Evolutionary conservation across 108 stramenopile species (phyloP), one percentile per base, ranked within the genome.

Genomic region (Cyclotella kingstonii): DNA sequence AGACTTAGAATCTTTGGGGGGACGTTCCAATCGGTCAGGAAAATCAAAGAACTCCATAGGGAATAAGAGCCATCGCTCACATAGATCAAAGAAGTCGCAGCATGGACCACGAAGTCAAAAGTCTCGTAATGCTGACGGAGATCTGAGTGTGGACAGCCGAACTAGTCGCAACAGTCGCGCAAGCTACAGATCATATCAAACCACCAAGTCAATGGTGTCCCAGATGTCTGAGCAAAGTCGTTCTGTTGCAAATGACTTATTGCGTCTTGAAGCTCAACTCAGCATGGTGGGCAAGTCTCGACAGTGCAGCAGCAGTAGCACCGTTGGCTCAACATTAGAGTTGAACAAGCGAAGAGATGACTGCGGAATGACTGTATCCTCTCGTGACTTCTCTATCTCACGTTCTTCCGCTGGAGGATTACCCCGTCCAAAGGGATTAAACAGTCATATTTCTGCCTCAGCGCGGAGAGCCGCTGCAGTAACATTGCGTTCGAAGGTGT

Each of bases 191-290:
- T 85, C 83, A 9, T 87, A 88, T 57, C 73, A 81, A 23, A 85
- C 89, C 2, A 93, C 92, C 5, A 79, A 72, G 47, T 84, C 83
- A 10, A 85, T 85, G 76, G 60, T 93, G 26, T 85, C 84, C 1
- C 88, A 90, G 68, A 93, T 93, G 92, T 84, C 83, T 2, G 88
- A 89, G 41, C 84, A 90, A 54, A 84, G 83, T 58, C 83, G 89
- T 18, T 75, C 71, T 46, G 92, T 93, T 28, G 92, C 92, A 9
- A 93, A 93, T 62, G 92, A 93, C 53, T 74, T 93, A 59, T 40
- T 93, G 5, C 66, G 92, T 28, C 51, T 93, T 15, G 92, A 93
- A 54, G 86, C 86, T 72, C 92, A 93, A 53, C 66, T 93, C 33
- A 84, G 85, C 34, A 93, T 93, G 91, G 91, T 93, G 1, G 89